Base-by-base conservation (phyloP, 306 rosid genomes). In the Casuarina cunninghamiana region DNA sequence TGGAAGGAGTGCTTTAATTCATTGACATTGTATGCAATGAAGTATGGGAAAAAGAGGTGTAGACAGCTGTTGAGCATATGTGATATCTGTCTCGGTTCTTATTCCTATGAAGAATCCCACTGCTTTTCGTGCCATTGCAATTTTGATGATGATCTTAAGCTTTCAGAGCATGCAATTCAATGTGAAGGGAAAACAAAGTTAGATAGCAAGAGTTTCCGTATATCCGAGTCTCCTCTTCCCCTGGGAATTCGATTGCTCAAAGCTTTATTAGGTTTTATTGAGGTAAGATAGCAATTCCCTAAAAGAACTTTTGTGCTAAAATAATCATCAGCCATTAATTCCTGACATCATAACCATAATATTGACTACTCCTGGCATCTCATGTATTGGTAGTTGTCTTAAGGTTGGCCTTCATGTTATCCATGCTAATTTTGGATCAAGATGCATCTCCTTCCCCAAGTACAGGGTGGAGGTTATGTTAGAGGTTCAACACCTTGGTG, bases 1-100 rank as follows among this genome's bases (percentile, higher is more conserved):
- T 91, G 92, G 96, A 90, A 89, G 75, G 98, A 93, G 78, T 88
- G 97, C 87, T 87, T 85, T 37, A 86, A 85, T 85, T 70, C 91
- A 53, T 84, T 93, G 11, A 82, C 80, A 44, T 80, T 91, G 77
- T 81, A 86, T 83, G 94, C 99, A 78, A 84, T 72, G 80, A 91
- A 93, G 79, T 86, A 76, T 76, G 97, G 90, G 84, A 84, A 81
- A 82, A 86, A 88, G 92, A 89, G 98, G 78, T 84, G 93, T 84
- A 71, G 79, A 69, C 85, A 86, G 75, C 90, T 82, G 75, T 83
- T 95, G 84, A 96, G 88, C 60, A 63, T 87, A 68, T 93, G 99
- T 76, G 85, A 89, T 78, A 17, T 83, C 69, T 95, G 97, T 86
- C 86, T 91, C 71, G 72, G 80, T 74, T 84, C 87, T 77, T 91